Evolutionary conservation across 2,329 filamentous ascomycete genomes (phyloP), one percentile per base, ranked within the genome.

Genomic region (Mycosphaerella sp.): DNA sequence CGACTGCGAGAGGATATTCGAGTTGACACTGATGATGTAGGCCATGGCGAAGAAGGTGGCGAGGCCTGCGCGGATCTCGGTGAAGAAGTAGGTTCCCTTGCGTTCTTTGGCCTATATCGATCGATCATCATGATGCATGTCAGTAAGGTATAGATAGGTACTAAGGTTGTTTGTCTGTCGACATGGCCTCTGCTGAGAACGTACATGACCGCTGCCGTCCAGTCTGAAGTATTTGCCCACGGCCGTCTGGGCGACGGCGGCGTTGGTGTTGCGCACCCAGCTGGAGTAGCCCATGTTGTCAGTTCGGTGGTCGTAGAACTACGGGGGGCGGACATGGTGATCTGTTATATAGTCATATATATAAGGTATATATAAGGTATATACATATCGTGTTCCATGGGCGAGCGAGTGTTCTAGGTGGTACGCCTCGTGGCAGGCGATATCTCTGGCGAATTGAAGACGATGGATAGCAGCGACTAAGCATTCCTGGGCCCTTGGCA

Each of bases 1-100:
- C 7, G 77, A 80, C 55, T 87, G 79, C 42, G 84, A 80, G 10
- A 90, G 79, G 42, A 95, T 84, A 16, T 80, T 62, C 44, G 63
- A 52, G 79, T 93, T 73, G 53, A 77, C 73, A 60, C 79, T 79
- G 66, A 87, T 86, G 71, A 89, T 89, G 66, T 90, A 91, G 12
- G 86, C 85, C 87, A 89, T 89, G 47, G 71, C 71, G 56, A 74
- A 74, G 65, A 75, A 74, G 2, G 86, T 89, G 21, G 87, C 87
- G 34, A 94, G 72, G 42, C 89, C 89, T 53, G 86, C 89, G 55
- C 89, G 84, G 48, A 94, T 75, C 71, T 95, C 89, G 43, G 88
- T 94, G 63, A 87, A 81, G 73, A 94, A 94, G 61, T 78, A 77
- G 28, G 87, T 85, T 17, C 84, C 84, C 65, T 87, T 85, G 47